Base-by-base conservation (phyloP, 345 rosid species). In the Moringa oleifera region DNA sequence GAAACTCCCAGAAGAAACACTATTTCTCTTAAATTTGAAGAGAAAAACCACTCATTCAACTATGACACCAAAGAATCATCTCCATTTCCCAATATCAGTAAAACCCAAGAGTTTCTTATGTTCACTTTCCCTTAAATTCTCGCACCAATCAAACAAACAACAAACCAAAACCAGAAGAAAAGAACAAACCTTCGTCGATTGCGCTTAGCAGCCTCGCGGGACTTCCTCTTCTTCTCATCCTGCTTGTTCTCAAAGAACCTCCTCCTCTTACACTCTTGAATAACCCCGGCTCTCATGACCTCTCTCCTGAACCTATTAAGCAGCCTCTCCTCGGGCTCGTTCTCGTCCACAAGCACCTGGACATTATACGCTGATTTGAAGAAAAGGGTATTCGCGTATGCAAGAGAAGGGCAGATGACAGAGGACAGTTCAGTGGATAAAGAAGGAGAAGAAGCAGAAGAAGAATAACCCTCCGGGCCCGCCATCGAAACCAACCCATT, bases 141-240 rank as follows among this genome's bases (percentile, higher is more conserved):
- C 56, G n/a, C 68, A 25, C 36, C 59, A 69, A n/a, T 20, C 52
- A 37, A 21, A 62, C 50, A 63, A 41, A 20, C 21, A 55, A 62
- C 0, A 51, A 18, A 37, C 56, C 6, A 57, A 49, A 51, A 46
- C 51, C 5, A 6, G 25, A 22, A 58, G 51, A 0, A 22, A 53
- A 56, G 54, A 7, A 2, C 55, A 71, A 18, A 80, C 89, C 85
- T 88, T 79, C 69, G 76, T 36, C 78, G 75, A 61, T 84, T 86
- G 46, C 95, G 89, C 89, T 79, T 91, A 58, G 95, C 93, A 37
- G 91, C 97, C 59, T 91, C 93, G 22, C 91, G 89, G 25, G 75
- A 5, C 81, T 79, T 88, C 0, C 96, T 71, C 66, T 87, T 87
- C 87, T 78, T 81, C 89, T 84, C 84, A 4, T 90, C 97, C 57